Evolutionary conservation across 139 green algal genomes (phyloP), one percentile per base, ranked within the genome.

Genomic region (Micractinium conductrix): DNA sequence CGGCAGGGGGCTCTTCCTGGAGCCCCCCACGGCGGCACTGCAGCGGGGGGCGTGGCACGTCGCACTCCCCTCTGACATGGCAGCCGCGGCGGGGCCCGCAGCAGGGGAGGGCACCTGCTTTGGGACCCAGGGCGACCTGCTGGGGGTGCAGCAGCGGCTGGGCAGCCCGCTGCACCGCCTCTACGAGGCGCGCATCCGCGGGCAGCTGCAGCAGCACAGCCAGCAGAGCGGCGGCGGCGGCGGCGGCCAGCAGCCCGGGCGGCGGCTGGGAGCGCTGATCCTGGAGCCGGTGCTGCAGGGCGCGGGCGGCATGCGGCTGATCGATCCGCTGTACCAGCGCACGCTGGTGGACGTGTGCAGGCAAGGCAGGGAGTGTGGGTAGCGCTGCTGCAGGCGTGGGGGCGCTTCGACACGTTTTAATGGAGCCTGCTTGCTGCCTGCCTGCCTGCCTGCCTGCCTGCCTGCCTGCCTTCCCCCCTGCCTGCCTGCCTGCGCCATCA

Each of bases 271-370:
- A 0, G 93, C 92, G 1, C 88, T 85, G 45, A 92, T 98, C 26
- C 86, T 98, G 48, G 96, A 98, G 92, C 95, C 96, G 24, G 78
- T 93, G 71, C 69, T 98, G 79, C 95, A 98, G 89, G 97, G 95
- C 5, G 96, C 97, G 19, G 97, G 96, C 1, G 97, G 97, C 68
- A 99, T 99, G 97, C 81, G 94, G 48, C 71, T 98, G 48, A 85
- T 98, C 22, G 97, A 99, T 86, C 97, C 97, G 0, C 84, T 93
- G 21, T 99, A 96, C 87, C 97, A 99, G 90, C 70, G 90, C 1
- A 78, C 86, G 12, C 69, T 98, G 71, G 93, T 89, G 30, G 70
- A 92, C 84, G 88, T 88, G 8, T 97, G 93, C 83, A 85, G 76
- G 82, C 48, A 30, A 63, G 72, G 24, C 14, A 3, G 48, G 10